phyloP scores from a whole-genome alignment of 2,329 filamentous ascomycete genomes.

The Cladosporium sp. region DNA sequence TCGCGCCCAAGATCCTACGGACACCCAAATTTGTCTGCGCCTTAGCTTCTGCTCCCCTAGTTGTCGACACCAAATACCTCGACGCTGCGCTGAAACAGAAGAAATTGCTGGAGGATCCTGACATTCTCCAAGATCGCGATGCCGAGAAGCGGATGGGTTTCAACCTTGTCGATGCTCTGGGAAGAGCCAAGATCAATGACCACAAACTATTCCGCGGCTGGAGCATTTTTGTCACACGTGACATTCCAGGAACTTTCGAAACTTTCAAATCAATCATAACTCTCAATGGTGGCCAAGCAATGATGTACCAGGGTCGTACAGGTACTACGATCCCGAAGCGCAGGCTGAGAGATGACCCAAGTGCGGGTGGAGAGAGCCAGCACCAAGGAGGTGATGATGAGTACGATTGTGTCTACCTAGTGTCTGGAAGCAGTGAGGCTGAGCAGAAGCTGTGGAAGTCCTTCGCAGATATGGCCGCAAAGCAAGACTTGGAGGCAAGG shows the following conservation, averaged over 20 bases:
- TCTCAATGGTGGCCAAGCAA: constrained; percentile 83
- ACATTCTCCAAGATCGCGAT: constrained; percentile 65
- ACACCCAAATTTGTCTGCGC: constrained; percentile 93
- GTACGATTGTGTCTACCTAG: constrained; percentile 66
- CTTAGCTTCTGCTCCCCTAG: constrained; percentile 73
- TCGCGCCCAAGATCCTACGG: constrained; percentile 80
- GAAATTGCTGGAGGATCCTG: constrained; percentile 61
- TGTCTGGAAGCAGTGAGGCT: constrained; percentile 66
- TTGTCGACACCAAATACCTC: constrained; percentile 77
- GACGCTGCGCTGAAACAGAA: constrained; percentile 72
- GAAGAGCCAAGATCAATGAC: constrained; percentile 72
- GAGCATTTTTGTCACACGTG: constrained; percentile 80
- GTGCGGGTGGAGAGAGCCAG: constrained; percentile 55
- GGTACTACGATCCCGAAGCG: constrained; percentile 56
- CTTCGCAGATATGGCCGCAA: constrained; percentile 76
- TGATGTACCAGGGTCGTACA: constrained; percentile 72
- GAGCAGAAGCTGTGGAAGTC: constrained; percentile 76
- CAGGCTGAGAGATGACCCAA: constrained; percentile 54
- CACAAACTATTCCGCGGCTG: constrained; percentile 73
- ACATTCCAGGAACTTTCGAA: constrained; percentile 76
- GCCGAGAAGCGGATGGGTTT: constrained; percentile 72
- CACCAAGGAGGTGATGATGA: constrained; percentile 59
- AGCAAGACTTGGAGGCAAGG: constrained; percentile 74
- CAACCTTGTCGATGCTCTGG: constrained; percentile 66
- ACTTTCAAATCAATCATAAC: constrained; percentile 84